A percentile compares a stretch with the other conserved stretches of the same genome.
phyloP scores from a whole-genome alignment of 106 monocot genomes.

The Chionographis japonica region DNA sequence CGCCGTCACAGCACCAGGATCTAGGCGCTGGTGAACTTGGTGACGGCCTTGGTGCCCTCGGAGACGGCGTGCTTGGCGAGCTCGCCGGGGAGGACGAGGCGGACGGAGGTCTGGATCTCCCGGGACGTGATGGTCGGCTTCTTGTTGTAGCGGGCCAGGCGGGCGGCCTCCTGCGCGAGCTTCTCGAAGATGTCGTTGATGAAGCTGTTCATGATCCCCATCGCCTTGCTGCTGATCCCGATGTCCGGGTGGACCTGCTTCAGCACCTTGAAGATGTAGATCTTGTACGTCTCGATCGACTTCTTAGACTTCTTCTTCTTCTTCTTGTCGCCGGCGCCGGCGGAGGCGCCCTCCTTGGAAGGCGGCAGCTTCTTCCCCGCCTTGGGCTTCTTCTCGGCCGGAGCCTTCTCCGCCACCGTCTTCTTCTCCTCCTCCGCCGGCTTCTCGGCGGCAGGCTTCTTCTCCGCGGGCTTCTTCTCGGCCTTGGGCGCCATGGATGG shows the following conservation, averaged over 20 bases:
- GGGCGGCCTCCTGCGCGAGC: slow-evolving; percentile 48
- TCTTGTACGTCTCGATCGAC: slow-evolving; percentile 32
- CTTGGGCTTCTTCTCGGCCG: too few relatives aligned
- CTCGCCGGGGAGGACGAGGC: slow-evolving; percentile 51
- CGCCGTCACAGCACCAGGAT: too few relatives aligned
- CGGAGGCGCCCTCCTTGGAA: too few relatives aligned
- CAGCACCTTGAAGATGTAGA: slow-evolving; percentile 40
- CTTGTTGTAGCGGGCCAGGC: slow-evolving; percentile 54
- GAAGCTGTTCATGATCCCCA: slow-evolving; percentile 67
- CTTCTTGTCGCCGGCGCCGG: neutral
- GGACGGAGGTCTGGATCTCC: slow-evolving; percentile 63
- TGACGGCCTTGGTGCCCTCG: slow-evolving; percentile 71
- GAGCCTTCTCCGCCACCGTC: too few relatives aligned
- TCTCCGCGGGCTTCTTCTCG: too few relatives aligned
- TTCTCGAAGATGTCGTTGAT: slow-evolving; percentile 75
- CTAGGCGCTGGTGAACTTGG: slow-evolving; percentile 45
- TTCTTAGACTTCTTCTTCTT: slow-evolving; percentile 6
- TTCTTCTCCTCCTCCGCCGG: too few relatives aligned
- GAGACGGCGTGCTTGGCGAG: slow-evolving; percentile 64
- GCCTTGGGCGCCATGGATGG: too few relatives aligned
- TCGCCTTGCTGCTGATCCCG: slow-evolving; percentile 45
- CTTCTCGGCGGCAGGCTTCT: too few relatives aligned
- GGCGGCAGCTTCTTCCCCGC: too few relatives aligned
- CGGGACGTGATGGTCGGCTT: slow-evolving; percentile 55
- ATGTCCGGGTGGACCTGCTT: slow-evolving; percentile 44